Base-by-base conservation (phyloP, 169 alveolate genomes). In the Cryptosporidium felis region DNA sequence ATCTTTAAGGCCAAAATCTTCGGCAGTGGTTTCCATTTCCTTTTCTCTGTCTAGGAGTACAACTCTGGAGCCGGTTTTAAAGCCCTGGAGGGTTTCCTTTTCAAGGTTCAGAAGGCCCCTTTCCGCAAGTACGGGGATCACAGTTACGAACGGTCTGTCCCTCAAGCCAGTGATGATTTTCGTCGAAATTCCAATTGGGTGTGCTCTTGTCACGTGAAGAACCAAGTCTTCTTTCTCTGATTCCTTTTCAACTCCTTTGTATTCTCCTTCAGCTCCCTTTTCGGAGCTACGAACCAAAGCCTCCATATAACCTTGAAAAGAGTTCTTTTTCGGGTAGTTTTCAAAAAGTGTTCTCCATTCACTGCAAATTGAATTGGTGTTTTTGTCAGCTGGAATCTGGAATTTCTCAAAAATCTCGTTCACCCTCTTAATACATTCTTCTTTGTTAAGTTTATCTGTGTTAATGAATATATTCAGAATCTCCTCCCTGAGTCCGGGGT, bases 271-370 rank as follows among this genome's bases (percentile, higher is more conserved):
- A 21, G 46, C 56, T 16, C 28, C 26, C 14, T n/a, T 21, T 9
- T 2, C 14, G 0, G 40, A 9, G 34, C 46, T 63, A 21, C 14
- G 51, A 21, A 53, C 18, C 9, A 61, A n/a, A 47, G 18, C 21
- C 21, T 61, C 80, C 3, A 3, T 23, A 38, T 61, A 61, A 16
- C 16, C 5, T 18, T 14, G 18, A 10, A 8, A 18, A 36, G 41
- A 36, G 0, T 74, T 45, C 21, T 16, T 61, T 28, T 44, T 36
- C 5, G 85, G 85, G 23, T 32, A 53, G 46, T 74, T 53, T n/a
- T 74, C 85, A 32, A 58, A 74, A 14, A 53, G 61, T 26, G 60
- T 53, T 36, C 49, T 38, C 85, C 85, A 74, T 74, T 34, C 65
- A 12, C 56, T 60, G 23, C 85, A 74, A 4, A 74, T 53, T 26